Percentiles rank a stretch among this genome's conserved stretches.
These are phyloP conservation scores for Metschnikowia kunwiensis DNA, from an alignment of 805 yeast species.

Conservation along the genomic window DNA sequence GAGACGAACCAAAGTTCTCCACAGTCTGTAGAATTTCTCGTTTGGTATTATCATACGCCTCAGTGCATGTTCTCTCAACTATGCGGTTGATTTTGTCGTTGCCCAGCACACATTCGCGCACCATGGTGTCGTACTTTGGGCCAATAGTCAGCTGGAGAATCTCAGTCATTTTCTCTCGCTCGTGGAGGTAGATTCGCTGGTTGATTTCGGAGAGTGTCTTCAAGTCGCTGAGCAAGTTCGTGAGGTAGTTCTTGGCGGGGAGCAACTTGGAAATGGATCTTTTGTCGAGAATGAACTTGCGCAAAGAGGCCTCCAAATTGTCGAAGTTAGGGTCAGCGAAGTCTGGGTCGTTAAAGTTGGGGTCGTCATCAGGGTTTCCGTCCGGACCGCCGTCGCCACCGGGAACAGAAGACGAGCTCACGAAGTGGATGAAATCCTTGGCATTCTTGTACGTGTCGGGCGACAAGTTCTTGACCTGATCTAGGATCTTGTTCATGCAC, in stretches of 20 bases:
- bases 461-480: slow-evolving; percentile 78
- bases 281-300: slow-evolving; percentile 84
- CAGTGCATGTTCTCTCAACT: slow-evolving; percentile 57
- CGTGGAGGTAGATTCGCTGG: slow-evolving; percentile 49
- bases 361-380: slow-evolving; percentile 28
- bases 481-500: slow-evolving; percentile 72
- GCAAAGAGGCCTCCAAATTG: slow-evolving; percentile 74
- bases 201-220: slow-evolving; percentile 60
- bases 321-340: slow-evolving; percentile 66
- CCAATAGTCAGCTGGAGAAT: slow-evolving; percentile 52
- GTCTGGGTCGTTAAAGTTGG: slow-evolving; percentile 28
- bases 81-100: slow-evolving; percentile 58
- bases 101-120: slow-evolving; percentile 50
- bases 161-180: slow-evolving; percentile 42
- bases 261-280: slow-evolving; percentile 82
- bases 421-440: slow-evolving; percentile 89
- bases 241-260: slow-evolving; percentile 87
- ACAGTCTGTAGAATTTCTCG: slow-evolving; percentile 51
- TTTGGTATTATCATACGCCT: slow-evolving; percentile 61
- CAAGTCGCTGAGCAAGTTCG: slow-evolving; percentile 68
- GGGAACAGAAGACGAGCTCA: slow-evolving; percentile 57
- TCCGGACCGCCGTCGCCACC: slow-evolving; percentile 37
- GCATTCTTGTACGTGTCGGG: slow-evolving; percentile 91
- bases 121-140: slow-evolving; percentile 59
- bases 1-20: slow-evolving; percentile 47